These are phyloP conservation scores for Microbotryum intermedium DNA, from an alignment of 1,284 basidiomycete genomes.

Conservation along the genomic window DNA sequence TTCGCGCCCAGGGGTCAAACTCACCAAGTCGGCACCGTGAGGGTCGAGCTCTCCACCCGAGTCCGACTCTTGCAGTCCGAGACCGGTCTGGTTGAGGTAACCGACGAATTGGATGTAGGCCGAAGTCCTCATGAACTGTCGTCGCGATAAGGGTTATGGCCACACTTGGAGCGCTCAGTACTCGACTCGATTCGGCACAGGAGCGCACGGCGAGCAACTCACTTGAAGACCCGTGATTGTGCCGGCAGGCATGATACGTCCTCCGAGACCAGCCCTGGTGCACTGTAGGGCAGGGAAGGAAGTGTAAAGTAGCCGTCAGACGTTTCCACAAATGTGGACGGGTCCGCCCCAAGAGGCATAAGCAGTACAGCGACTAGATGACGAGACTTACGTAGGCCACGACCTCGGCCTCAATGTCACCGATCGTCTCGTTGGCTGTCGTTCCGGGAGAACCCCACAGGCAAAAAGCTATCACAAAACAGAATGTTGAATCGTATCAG, in stretches of 20 bases:
- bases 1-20: too few species aligned
- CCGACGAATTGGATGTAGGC: conserved; percentile 57
- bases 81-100: conserved; percentile 51
- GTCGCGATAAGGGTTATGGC: background rate
- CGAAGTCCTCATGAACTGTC: conserved; percentile 48
- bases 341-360: too few species aligned
- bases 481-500: too few species aligned
- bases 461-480: conserved; percentile 10
- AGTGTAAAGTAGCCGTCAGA: background rate
- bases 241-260: conserved; percentile 55
- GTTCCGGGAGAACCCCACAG: conserved; percentile 17
- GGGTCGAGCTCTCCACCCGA: conserved; percentile 47
- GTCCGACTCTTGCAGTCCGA: conserved; percentile 50
- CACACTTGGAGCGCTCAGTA: background rate
- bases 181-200: too few species aligned
- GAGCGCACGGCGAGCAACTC: background rate
- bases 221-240: conserved; percentile 55
- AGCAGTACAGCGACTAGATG: too few species aligned
- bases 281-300: conserved; percentile 13
- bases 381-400: conserved; percentile 22
- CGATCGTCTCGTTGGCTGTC: conserved; percentile 16
- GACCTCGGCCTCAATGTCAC: conserved; percentile 31
- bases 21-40: conserved; percentile 20
- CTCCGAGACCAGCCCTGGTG: conserved; percentile 52
- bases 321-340: too few species aligned